A percentile compares a stretch with the other conserved stretches of the same genome.
Evolutionary conservation across 2,329 filamentous ascomycete species (phyloP).

Genomic region (Chaetomium globosum): DNA sequence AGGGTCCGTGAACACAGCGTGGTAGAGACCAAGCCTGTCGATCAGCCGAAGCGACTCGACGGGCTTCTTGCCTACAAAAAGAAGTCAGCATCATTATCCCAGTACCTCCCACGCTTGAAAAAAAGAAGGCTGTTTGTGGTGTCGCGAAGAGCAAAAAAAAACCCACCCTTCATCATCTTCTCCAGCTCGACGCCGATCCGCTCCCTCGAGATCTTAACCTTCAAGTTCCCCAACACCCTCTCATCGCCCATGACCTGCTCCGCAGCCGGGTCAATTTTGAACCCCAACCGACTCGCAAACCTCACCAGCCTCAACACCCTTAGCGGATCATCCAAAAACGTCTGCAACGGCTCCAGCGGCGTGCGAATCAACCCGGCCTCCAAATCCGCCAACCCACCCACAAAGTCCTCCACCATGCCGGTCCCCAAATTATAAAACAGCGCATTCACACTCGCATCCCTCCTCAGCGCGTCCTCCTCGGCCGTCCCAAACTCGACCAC

Average conservation of each 20-base stretch:
- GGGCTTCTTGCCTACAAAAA: constrained; percentile 58
- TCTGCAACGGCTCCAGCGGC: constrained; percentile 83
- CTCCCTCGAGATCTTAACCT: constrained; percentile 87
- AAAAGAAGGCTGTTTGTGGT: not conserved
- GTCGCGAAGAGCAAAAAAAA: not conserved
- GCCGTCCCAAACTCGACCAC: constrained; percentile 92
- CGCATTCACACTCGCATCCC: constrained; percentile 93
- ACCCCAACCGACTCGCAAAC: constrained; percentile 83
- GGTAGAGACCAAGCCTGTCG: constrained; percentile 67
- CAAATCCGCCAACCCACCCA: constrained; percentile 77
- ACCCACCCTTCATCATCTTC: constrained; percentile 79
- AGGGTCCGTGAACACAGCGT: constrained; percentile 73
- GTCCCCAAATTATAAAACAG: constrained; percentile 93
- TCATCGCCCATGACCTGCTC: constrained; percentile 73
- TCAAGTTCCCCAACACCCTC: constrained; percentile 79
- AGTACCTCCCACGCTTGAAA: not conserved
- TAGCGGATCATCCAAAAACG: constrained; percentile 91
- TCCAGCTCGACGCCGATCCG: constrained; percentile 83
- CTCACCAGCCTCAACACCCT: constrained; percentile 83
- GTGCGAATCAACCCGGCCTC: constrained; percentile 73
- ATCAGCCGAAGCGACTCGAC: constrained; percentile 65
- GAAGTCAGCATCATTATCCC: constrained; percentile 15
- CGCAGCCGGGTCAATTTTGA: constrained; percentile 71
- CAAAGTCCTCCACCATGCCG: constrained; percentile 80
- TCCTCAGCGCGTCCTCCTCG: constrained; percentile 82